These are phyloP conservation scores for Yamadazyma pseudoaaseri DNA, from an alignment of 1,139 yeast species.

Conservation along the genomic window DNA sequence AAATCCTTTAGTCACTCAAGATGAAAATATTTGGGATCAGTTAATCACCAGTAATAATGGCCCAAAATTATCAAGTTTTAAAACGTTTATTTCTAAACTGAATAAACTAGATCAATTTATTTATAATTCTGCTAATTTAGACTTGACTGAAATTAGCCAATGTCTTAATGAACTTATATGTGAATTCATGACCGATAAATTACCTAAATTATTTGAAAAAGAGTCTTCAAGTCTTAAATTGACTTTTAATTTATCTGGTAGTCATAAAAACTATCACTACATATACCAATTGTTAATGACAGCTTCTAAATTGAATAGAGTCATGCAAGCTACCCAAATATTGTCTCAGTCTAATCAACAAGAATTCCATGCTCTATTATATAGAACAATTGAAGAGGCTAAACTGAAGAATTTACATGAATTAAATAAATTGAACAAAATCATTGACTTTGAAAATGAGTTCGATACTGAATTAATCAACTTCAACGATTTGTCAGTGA, in stretches of 20 bases:
- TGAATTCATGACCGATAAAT: slow-evolving; percentile 28
- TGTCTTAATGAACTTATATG: slow-evolving; percentile 46
- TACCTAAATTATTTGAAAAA: slow-evolving; percentile 24
- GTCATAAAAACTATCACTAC: slow-evolving; percentile 31
- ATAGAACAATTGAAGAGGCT: slow-evolving; percentile 64
- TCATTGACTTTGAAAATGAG: slow-evolving; percentile 22
- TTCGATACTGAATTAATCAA: slow-evolving; percentile 22
- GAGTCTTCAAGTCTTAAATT: slow-evolving; percentile 10
- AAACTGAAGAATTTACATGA: slow-evolving; percentile 42
- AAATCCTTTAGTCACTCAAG: slow-evolving; percentile 14
- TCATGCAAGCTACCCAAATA: slow-evolving; percentile 59
- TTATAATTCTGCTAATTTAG: slow-evolving; percentile 57
- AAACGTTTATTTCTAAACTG: slow-evolving; percentile 36
- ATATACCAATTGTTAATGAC: slow-evolving; percentile 57
- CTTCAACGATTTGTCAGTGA: slow-evolving; percentile 51
- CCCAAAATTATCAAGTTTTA: slow-evolving; percentile 37
- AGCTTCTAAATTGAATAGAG: slow-evolving; percentile 59
- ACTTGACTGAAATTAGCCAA: slow-evolving; percentile 50
- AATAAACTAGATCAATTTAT: slow-evolving; percentile 55
- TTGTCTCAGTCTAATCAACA: slow-evolving; percentile 45
- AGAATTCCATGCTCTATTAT: slow-evolving; percentile 51
- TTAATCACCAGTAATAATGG: slow-evolving; percentile 24
- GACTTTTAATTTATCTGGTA: slow-evolving; percentile 14
- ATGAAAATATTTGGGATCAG: slow-evolving; percentile 25
- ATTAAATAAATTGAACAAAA: slow-evolving; percentile 32